Conservation (phyloP, 768 basidiomycete species). For the Suillus brevipes region DNA sequence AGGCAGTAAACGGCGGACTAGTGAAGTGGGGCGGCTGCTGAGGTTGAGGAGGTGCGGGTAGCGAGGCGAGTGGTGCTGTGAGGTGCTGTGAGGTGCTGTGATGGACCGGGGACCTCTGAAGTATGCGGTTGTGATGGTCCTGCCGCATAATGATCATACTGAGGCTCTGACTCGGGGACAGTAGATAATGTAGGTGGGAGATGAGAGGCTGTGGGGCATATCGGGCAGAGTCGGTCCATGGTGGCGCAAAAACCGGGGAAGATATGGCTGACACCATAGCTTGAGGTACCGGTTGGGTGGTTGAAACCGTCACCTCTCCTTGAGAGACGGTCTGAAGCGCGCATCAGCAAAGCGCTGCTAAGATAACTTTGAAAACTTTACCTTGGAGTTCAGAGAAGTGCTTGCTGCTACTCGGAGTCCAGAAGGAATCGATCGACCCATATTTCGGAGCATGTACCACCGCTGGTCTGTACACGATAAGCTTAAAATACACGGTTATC, state of each 20-base stretch:
- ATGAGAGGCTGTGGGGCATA: slow-evolving; percentile 22
- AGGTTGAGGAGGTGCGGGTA: slow-evolving; percentile 11
- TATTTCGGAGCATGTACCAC: slow-evolving; percentile 99
- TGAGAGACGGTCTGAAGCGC: too few species aligned
- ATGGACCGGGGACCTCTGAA: slow-evolving; percentile 50
- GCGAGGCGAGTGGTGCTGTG: slow-evolving; percentile 17
- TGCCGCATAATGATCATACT: slow-evolving; percentile 23
- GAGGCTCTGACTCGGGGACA: slow-evolving; percentile 27
- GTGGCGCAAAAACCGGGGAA: slow-evolving; percentile 21
- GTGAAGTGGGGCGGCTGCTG: slow-evolving; percentile 16
- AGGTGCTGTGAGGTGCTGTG: slow-evolving; percentile 24
- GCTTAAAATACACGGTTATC: slow-evolving; percentile 18
- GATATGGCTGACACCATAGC: slow-evolving; percentile 1
- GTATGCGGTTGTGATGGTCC: slow-evolving; percentile 6
- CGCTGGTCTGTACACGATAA: slow-evolving; percentile 66
- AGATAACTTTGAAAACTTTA: too few species aligned
- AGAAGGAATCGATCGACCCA: too few species aligned
- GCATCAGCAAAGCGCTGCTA: too few species aligned
- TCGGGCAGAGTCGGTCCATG: slow-evolving; percentile 17
- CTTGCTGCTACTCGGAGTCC: too few species aligned
- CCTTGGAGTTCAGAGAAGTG: too few species aligned
- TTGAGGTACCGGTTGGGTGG: too few species aligned
- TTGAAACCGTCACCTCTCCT: too few species aligned
- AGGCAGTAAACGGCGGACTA: slow-evolving; percentile 9
- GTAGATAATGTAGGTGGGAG: slow-evolving; percentile 30